A percentile compares a stretch with the other conserved stretches of the same genome.
Conservation (phyloP, 2,329 filamentous ascomycete genomes). For the Ambrosiella cleistominuta region DNA sequence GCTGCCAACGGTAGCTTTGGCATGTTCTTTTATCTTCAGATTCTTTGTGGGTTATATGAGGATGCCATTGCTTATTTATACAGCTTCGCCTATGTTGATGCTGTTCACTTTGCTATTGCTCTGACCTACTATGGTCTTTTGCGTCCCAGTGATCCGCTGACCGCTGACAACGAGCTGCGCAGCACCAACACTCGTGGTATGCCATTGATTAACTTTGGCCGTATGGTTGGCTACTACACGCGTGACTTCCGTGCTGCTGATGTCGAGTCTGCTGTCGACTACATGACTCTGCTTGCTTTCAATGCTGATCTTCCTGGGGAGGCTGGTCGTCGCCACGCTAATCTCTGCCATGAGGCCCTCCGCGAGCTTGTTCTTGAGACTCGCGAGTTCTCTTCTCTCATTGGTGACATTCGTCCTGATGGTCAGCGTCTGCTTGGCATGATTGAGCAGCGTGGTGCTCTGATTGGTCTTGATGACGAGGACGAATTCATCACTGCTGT, state of each 20-base stretch:
- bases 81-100: conserved; percentile 77
- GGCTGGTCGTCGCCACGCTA: conserved; percentile 57
- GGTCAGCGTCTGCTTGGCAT: conserved; percentile 71
- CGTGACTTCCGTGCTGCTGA: conserved; percentile 85
- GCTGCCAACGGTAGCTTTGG: conserved; percentile 51
- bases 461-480: conserved; percentile 66
- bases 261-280: conserved; percentile 79
- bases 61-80: conserved; percentile 85
- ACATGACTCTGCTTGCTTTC: conserved; percentile 77
- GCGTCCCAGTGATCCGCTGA: conserved; percentile 65
- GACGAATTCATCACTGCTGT: conserved; percentile 81
- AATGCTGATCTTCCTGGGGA: conserved; percentile 68
- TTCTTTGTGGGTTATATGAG: conserved; percentile 84
- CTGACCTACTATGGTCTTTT: conserved; percentile 80
- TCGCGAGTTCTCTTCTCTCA: conserved; percentile 79
- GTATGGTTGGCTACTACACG: conserved; percentile 88
- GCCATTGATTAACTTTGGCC: conserved; percentile 83
- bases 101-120: conserved; percentile 84
- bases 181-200: conserved; percentile 49
- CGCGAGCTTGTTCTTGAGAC: conserved; percentile 93
- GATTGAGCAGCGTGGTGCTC: conserved; percentile 65
- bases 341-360: conserved; percentile 78
- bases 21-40: conserved; percentile 85
- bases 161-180: conserved; percentile 52
- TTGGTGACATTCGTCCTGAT: conserved; percentile 79